Evolutionary conservation across 2,329 filamentous ascomycete species (phyloP), one percentile per base, ranked within the genome.

Genomic region (Verticillium alfalfae): DNA sequence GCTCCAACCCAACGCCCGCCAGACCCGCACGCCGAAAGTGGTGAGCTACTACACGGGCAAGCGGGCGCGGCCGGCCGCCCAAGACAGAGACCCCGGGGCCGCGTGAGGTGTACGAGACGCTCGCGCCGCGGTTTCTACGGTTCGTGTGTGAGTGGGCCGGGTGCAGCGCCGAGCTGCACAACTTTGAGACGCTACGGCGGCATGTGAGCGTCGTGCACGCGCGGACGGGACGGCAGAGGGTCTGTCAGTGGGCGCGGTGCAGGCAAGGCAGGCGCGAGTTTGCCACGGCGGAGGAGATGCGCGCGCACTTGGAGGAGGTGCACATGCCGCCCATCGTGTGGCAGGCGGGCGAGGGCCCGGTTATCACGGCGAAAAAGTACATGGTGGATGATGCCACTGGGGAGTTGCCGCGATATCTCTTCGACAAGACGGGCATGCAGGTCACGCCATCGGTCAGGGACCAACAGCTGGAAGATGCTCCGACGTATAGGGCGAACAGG

Each of bases 121-220:
- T 78, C 26, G 69, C 76, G 26, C 77, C 81, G 6, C 72, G 71
- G 5, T 87, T 82, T 66, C 61, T 78, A n/a, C 70, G 77, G 2
- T 89, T 85, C 67, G 62, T 79, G 10, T 89, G 86, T 70, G 84
- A 88, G 69, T 89, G 86, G 86, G 65, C 73, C 26, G 75, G 75
- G 0, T 89, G 86, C 67, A 78, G 76, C 36, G 86, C 86, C 3
- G 83, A 88, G 71, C 74, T 89, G 56, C 84, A 88, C 58, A 89
- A 89, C 67, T 71, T 87, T 61, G 82, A 83, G 13, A 88, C 85
- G 10, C 70, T 89, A 49, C 77, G 81, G 31, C 75, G 73, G 61
- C 86, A 89, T 65, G 72, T 88, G 15, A 68, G 72, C 18, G 66
- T 78, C 15, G 76, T 87, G 2, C 86, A 89, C 68, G 75, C 41